Evolutionary conservation across 2,329 filamentous ascomycete species (phyloP), one percentile per base, ranked within the genome.

Genomic region (Clarireedia hainanense): DNA sequence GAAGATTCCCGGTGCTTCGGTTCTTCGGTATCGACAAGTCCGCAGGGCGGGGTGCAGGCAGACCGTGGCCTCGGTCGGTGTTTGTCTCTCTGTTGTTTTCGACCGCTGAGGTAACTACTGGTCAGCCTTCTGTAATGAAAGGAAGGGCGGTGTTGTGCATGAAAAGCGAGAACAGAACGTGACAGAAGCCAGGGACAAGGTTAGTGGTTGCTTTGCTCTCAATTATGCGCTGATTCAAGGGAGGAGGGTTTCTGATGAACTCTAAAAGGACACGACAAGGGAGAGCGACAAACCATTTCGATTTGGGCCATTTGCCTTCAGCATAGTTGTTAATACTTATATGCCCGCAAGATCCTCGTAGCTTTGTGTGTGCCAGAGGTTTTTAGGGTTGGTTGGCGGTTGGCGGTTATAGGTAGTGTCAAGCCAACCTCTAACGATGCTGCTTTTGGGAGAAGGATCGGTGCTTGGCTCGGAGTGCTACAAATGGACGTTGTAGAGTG

Each of bases 1-100:
- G 71, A 58, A 85, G 74, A 66, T 84, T 85, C 52, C 80, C 78
- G n/a, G 82, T 84, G 68, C 82, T 85, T 65, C 79, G 76, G 69
- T 84, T 85, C 71, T 84, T 85, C 56, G 81, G 81, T 55, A 85
- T 72, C 58, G 51, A 42, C n/a, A 66, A 49, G n/a, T 66, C 65
- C 24, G 54, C 55, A 14, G 56, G 58, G 50, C 58, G 55, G 23
- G 57, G 59, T 40, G 62, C 56, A 10, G 52, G 55, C 43, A 59
- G 50, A 43, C 56, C 56, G 39, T 64, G 58, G 30, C 60, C 59
- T 54, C 60, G 58, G 30, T 60, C 58, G 39, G 39, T 53, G 42
- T 58, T 49, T 57, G 17, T 47, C 24, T 47, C 61, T 52, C 56
- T 26, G n/a, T 60, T 57, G 59, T 50, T 60, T 46, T 67, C 64